Evolutionary conservation across 2,329 filamentous ascomycete genomes (phyloP).

Genomic region (Ramichloridium luteum): DNA sequence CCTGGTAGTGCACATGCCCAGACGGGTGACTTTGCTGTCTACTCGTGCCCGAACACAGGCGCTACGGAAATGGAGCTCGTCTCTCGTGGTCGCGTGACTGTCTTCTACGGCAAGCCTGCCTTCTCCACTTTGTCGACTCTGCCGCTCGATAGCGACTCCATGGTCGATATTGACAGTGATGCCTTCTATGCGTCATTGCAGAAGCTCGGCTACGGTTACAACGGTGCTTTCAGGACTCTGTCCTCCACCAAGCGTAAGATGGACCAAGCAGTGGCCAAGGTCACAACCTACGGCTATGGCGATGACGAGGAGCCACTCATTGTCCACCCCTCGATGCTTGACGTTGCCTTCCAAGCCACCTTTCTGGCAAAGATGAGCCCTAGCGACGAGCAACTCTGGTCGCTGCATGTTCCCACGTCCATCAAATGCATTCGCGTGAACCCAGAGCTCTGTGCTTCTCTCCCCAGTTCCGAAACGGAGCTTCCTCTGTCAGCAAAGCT

Average conservation of each 20-base stretch:
- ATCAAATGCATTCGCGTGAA: neutral
- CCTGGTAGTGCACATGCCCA: neutral
- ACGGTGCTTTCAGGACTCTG: neutral
- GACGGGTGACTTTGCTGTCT: neutral
- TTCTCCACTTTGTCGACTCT: neutral
- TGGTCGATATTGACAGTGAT: slow-evolving; percentile 4
- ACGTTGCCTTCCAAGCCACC: slow-evolving; percentile 22
- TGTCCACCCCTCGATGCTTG: slow-evolving; percentile 20
- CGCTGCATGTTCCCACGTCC: slow-evolving; percentile 10
- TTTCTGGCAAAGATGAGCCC: slow-evolving; percentile 20
- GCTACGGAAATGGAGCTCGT: neutral
- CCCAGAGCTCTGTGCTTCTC: neutral
- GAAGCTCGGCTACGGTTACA: slow-evolving; percentile 4
- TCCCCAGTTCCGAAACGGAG: neutral
- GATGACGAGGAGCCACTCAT: slow-evolving; percentile 18
- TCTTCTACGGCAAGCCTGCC: slow-evolving; percentile 1
- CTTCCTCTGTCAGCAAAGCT: neutral
- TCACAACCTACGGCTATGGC: neutral
- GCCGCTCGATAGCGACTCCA: neutral
- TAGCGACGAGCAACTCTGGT: slow-evolving; percentile 15
- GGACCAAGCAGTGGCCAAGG: neutral
- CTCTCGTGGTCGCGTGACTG: neutral
- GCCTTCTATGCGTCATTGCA: slow-evolving; percentile 2
- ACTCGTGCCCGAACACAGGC: neutral
- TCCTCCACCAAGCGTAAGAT: neutral